Evolutionary conservation across 257 asterid genomes (phyloP), one percentile per base, ranked within the genome.

Genomic region (Rubia yunnanensis): DNA sequence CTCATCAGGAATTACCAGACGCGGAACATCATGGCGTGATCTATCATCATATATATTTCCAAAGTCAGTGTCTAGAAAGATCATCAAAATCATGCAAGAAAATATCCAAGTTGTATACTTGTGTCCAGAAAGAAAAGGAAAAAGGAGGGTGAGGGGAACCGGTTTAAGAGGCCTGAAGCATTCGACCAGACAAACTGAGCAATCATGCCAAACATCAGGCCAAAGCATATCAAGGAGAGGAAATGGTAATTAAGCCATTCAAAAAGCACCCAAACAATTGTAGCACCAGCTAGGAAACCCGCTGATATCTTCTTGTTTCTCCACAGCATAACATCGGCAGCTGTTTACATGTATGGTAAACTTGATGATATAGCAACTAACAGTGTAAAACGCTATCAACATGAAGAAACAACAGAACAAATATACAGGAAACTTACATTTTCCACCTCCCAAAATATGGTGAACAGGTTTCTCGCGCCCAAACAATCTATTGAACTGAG

Each of bases 241-340:
- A 90, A 80, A 66, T 87, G 73, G 80, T 84, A 87, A 50, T 85
- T 78, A n/a, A 90, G 92, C 97, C 95, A 90, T 69, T 85, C 96
- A 48, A 87, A 87, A 27, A 90, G 82, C 76, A 85, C 81, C 96
- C 96, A 90, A 59, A 77, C 58, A 9, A 77, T 64, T 15, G 96
- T 85, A 17, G 97, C 92, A 54, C 85, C 77, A 28, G 81, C 64
- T 60, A 87, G 73, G 53, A 76, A 71, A 38, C 96, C 77, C 27
- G 87, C 95, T 14, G 96, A 91, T 58, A 80, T 86, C 81, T 80
- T 91, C 87, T 91, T 91, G 80, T 88, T 79, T 78, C 95, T 91
- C 98, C 98, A 91, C 52, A 91, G 76, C 57, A 91, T 73, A 62
- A 85, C 85, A 73, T 88, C 95, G 70, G 97, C 96, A 81, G 96